Base-by-base conservation (phyloP, 345 rosid species). In the Sonneratia caseolaris region DNA sequence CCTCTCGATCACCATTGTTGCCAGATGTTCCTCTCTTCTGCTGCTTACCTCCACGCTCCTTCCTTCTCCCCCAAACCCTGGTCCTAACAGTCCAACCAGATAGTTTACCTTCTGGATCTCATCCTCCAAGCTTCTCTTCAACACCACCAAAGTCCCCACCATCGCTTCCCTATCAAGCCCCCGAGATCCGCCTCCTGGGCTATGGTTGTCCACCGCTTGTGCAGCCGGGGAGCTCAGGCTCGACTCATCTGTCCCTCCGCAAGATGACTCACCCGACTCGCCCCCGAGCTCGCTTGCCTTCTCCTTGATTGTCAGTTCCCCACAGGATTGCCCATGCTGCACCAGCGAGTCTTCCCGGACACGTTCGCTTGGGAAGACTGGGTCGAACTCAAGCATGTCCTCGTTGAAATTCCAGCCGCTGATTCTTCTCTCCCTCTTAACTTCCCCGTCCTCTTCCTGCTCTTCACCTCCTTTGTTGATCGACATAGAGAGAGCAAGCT, bases 321-420 rank as follows among this genome's bases (percentile, higher is more conserved):
- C 81, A 3, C 79, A 81, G 42, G 77, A 81, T 5, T 84, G 76
- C 16, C 73, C 83, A 48, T 76, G 80, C 38, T 75, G 79, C 38
- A 66, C 72, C 4, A 70, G 11, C 10, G 73, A 35, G 49, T 80
- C 79, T 0, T 68, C 65, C 14, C 3, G 66, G 32, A 65, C 8
- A 14, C 36, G 12, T 62, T 79, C 87, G 0, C 56, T 36, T 4
- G 92, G 94, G 76, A 88, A 94, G 38, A 91, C 85, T 19, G 95
- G 97, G 71, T 89, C 89, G 21, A 91, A 86, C 70, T 91, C 79
- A 40, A 91, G 86, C 3, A 78, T 92, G 11, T 88, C 88, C 79
- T 88, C 89, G 16, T 88, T 82, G 78, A 91, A 94, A 42, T 90
- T 91, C 98, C 98, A 91, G 14, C 95, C 97, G 53, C 98, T 88